Evolutionary conservation across 352 stramenopile species (phyloP).

Genomic region (Globisporangium nagaii): DNA sequence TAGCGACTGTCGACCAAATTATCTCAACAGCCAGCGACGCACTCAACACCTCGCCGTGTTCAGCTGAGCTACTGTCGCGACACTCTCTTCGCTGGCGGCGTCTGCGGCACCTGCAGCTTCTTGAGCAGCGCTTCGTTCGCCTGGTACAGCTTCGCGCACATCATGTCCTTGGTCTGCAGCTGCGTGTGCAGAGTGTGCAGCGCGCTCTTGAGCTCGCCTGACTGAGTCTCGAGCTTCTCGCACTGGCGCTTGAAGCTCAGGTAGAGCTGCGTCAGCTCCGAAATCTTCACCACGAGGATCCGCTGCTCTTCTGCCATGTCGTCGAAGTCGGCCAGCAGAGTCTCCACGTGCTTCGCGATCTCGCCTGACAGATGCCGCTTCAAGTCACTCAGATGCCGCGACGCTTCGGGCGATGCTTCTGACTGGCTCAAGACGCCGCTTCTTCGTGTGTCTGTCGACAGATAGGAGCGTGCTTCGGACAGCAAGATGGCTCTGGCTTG

Average conservation of each 20-base stretch:
- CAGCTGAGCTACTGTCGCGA: background rate
- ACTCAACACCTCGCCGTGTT: background rate
- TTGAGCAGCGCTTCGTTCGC: slow-evolving; percentile 58
- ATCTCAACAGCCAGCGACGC: background rate
- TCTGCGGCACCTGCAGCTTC: slow-evolving; percentile 20
- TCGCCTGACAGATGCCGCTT: slow-evolving; percentile 41
- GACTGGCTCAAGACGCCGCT: background rate
- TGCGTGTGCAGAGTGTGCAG: slow-evolving; percentile 32
- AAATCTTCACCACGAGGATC: slow-evolving; percentile 53
- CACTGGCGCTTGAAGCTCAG: slow-evolving; percentile 53
- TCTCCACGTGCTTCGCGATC: slow-evolving; percentile 36
- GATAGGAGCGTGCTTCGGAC: slow-evolving; percentile 35
- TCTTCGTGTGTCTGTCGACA: slow-evolving; percentile 18
- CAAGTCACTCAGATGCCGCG: slow-evolving; percentile 26
- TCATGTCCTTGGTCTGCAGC: slow-evolving; percentile 38
- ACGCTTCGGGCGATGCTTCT: slow-evolving; percentile 1
- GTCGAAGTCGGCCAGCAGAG: slow-evolving; percentile 51
- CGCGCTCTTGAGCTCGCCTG: slow-evolving; percentile 22
- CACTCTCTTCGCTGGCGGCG: background rate
- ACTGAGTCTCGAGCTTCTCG: slow-evolving; percentile 28
- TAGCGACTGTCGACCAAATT: background rate
- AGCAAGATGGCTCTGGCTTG: slow-evolving; percentile 37
- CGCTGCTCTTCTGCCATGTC: slow-evolving; percentile 48
- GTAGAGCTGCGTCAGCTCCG: slow-evolving; percentile 52
- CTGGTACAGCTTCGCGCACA: slow-evolving; percentile 59